Evolutionary conservation across 2,329 filamentous ascomycete genomes (phyloP).

Genomic region (Didymella lethalis): DNA sequence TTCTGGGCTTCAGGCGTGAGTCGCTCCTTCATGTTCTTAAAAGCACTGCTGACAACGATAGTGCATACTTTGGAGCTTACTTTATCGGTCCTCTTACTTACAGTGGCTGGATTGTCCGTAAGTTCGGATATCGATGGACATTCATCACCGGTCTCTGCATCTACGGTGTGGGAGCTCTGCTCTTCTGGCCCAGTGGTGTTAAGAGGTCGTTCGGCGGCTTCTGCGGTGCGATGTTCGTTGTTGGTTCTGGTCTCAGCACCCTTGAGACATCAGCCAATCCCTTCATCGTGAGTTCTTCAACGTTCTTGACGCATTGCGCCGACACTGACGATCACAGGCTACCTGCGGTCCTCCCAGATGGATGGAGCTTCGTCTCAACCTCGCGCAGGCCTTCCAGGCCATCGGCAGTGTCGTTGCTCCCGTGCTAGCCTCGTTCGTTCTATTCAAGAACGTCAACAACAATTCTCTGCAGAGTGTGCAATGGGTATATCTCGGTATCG

Average conservation of each 20-base stretch:
- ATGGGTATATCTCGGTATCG: slow-evolving; percentile 69
- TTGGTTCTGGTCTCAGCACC: slow-evolving; percentile 65
- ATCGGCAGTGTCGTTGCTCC: slow-evolving; percentile 66
- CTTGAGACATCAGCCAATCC: slow-evolving; percentile 67
- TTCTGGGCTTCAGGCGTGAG: slow-evolving; percentile 67
- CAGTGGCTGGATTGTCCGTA: slow-evolving; percentile 63
- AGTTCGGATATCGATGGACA: slow-evolving; percentile 67
- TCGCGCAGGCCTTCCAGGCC: slow-evolving; percentile 67
- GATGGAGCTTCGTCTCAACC: slow-evolving; percentile 65
- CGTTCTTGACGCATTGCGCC: rapidly evolving
- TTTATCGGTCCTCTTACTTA: slow-evolving; percentile 72
- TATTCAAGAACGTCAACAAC: slow-evolving; percentile 60
- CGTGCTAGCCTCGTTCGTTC: slow-evolving; percentile 64
- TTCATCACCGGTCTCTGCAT: slow-evolving; percentile 66
- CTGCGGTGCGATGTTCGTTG: slow-evolving; percentile 67
- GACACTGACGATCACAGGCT: slow-evolving; percentile 32
- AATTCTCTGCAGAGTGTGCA: slow-evolving; percentile 34
- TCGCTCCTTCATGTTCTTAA: slow-evolving; percentile 59
- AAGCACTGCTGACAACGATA: not conserved
- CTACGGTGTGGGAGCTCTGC: slow-evolving; percentile 65
- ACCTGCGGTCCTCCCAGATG: slow-evolving; percentile 67
- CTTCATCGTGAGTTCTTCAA: slow-evolving; percentile 1
- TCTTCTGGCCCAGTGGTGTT: slow-evolving; percentile 71
- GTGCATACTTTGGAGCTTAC: slow-evolving; percentile 74
- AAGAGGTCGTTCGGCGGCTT: slow-evolving; percentile 66